Base-by-base conservation (phyloP, 202 grass and related monocot genomes). In the Panicum hallii region DNA sequence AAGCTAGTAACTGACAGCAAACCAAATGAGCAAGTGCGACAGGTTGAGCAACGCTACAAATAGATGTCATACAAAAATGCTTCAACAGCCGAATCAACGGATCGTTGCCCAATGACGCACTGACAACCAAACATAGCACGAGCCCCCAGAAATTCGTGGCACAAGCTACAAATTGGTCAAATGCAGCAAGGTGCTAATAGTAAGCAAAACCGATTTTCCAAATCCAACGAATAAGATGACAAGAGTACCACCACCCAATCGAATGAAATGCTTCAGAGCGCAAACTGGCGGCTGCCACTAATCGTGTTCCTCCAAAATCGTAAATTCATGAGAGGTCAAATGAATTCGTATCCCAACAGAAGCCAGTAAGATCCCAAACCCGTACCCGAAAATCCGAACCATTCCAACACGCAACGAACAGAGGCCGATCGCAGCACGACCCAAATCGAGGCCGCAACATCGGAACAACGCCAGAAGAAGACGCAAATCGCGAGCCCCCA, bases 391-490 rank as follows among this genome's bases (percentile, higher is more conserved):
- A 1, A 58, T 40, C 56, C 2, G 30, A 28, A 83, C 7, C 30
- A 82, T 54, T 47, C 48, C 53, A 53, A 36, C 52, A 52, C 22
- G 9, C 26, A 36, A n/a, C 70, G 23, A 36, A 63, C 44, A 78
- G 71, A 77, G 40, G 13, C 23, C 74, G 15, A 74, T 4, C 54
- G 63, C 44, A 64, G 40, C 61, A 36, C 38, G 20, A 45, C 53
- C 89, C 46, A 20, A 81, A 81, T 89, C 64, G 13, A 77, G 28
- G 16, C 61, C 30, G 20, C 26, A 63, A 55, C 38, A 66, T 53
- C 63, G 57, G 60, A 11, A 16, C 71, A 19, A 11, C 9, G 57
- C 22, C 62, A 53, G 16, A 75, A 17, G 23, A 75, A 23, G 16
- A 43, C 49, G 41, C 47, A 41, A 74, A 65, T 42, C 72, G 57